phyloP scores from a whole-genome alignment of 495 filamentous ascomycete species.

The Ramalina intermedia region DNA sequence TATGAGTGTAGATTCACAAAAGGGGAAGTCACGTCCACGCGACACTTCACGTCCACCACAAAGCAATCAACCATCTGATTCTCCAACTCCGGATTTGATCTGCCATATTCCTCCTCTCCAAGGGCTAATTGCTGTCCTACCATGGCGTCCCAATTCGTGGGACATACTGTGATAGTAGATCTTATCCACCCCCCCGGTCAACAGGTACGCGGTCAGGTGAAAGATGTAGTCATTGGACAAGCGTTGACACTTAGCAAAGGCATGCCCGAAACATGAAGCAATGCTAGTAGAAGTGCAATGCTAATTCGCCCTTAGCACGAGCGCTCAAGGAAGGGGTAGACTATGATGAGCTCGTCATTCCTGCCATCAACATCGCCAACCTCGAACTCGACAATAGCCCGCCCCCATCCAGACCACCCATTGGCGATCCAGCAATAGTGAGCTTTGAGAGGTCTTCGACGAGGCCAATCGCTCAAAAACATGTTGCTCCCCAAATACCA shows the following conservation, averaged over 20 bases:
- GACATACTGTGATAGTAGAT: constrained; percentile 63
- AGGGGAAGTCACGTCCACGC: too few relatives aligned
- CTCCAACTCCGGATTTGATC: not conserved
- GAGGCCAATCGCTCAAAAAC: not conserved
- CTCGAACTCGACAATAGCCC: constrained; percentile 29
- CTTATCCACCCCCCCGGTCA: constrained; percentile 50
- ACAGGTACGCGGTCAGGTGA: constrained; percentile 58
- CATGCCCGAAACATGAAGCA: constrained; percentile 23
- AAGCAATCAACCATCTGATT: not conserved
- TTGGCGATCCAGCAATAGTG: constrained; percentile 44
- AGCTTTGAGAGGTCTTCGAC: constrained; percentile 22
- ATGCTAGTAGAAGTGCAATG: not conserved
- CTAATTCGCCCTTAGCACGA: constrained; percentile 11
- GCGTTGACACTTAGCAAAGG: constrained; percentile 68
- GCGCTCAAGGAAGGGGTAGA: constrained; percentile 1
- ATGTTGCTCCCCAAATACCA: not conserved
- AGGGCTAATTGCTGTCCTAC: constrained; percentile 2
- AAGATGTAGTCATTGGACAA: constrained; percentile 49
- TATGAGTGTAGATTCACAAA: too few relatives aligned
- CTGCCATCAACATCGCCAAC: constrained; percentile 43
- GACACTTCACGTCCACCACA: too few relatives aligned
- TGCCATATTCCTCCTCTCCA: not conserved
- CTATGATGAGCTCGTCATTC: constrained; percentile 22
- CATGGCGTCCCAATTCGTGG: constrained; percentile 63
- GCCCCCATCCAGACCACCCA: constrained; percentile 13